phyloP scores from a whole-genome alignment of 805 yeast species.

The Yamadazyma paraphyllophila region DNA sequence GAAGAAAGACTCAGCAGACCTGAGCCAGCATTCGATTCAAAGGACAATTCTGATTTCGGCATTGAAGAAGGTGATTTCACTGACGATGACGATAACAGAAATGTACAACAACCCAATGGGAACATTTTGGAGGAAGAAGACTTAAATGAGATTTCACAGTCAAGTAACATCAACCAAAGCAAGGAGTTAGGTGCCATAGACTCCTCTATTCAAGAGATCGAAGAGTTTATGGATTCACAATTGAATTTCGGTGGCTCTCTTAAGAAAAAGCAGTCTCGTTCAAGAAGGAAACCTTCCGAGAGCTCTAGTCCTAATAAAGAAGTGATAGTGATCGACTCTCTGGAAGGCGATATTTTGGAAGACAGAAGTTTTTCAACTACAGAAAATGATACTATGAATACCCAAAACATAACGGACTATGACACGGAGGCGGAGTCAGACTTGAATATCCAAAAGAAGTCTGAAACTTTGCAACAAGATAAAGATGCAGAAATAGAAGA shows the following conservation, averaged over 20 bases:
- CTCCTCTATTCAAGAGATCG: constrained; percentile 40
- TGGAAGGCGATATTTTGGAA: constrained; percentile 15
- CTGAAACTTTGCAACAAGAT: constrained; percentile 17
- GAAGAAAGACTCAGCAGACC: constrained; percentile 19
- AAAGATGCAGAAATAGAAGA: constrained; percentile 55
- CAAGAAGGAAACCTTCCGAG: not conserved
- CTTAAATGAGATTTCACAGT: constrained; percentile 7
- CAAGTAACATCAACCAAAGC: constrained; percentile 6
- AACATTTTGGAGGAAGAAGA: not conserved
- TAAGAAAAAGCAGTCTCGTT: not conserved
- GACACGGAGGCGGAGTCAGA: constrained; percentile 13
- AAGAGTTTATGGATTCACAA: constrained; percentile 37
- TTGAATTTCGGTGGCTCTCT: constrained; percentile 17
- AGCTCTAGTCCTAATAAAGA: not conserved
- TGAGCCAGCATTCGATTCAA: not conserved
- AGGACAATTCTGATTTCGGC: constrained; percentile 25
- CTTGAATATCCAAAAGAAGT: constrained; percentile 16
- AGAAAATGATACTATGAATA: constrained; percentile 9
- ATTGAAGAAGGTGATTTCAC: constrained; percentile 37
- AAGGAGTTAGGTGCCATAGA: constrained; percentile 20
- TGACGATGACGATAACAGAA: constrained; percentile 18
- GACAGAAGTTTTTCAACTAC: constrained; percentile 13
- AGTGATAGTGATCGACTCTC: constrained; percentile 11
- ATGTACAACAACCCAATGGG: not conserved
- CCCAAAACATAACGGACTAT: constrained; percentile 7